Conservation (phyloP, 2,329 filamentous ascomycete genomes). For the Alternaria tenuissima region DNA sequence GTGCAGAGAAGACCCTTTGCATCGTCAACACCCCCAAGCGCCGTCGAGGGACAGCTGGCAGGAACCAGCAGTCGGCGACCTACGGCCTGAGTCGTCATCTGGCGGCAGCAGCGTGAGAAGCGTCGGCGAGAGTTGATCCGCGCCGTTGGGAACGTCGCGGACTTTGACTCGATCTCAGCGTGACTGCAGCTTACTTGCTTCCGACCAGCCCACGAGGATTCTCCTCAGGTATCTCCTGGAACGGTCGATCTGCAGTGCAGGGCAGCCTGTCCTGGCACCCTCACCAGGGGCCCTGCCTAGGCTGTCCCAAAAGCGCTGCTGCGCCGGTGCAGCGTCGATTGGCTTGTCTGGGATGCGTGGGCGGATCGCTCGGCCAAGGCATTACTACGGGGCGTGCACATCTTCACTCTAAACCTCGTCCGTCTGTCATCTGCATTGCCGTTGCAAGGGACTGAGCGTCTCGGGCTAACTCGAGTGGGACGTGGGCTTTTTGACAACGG, state of each 20-base stretch:
- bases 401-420: conserved; percentile 40
- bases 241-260: conserved; percentile 53
- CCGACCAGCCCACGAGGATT: conserved; percentile 31
- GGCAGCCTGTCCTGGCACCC: conserved; percentile 49
- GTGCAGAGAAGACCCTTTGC: conserved; percentile 16
- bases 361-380: conserved; percentile 50
- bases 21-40: conserved; percentile 2
- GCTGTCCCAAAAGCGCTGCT: conserved; percentile 50
- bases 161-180: conserved; percentile 16
- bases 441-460: conserved; percentile 47
- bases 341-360: conserved; percentile 43
- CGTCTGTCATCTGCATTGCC: conserved; percentile 52
- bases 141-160: conserved; percentile 21
- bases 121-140: conserved; percentile 31
- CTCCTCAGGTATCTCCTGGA: conserved; percentile 36
- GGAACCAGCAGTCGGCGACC: conserved; percentile 19
- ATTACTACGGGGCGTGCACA: conserved; percentile 44
- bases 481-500: conserved; percentile 48
- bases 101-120: conserved; percentile 19
- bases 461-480: conserved; percentile 41
- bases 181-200: conserved; percentile 34
- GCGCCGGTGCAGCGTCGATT: conserved; percentile 51
- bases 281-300: conserved; percentile 29
- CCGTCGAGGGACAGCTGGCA: conserved; percentile 7
- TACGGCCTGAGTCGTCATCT: conserved; percentile 15